Conservation (phyloP, 2,329 filamentous ascomycete species). For the Alternaria angustiovoidea region DNA sequence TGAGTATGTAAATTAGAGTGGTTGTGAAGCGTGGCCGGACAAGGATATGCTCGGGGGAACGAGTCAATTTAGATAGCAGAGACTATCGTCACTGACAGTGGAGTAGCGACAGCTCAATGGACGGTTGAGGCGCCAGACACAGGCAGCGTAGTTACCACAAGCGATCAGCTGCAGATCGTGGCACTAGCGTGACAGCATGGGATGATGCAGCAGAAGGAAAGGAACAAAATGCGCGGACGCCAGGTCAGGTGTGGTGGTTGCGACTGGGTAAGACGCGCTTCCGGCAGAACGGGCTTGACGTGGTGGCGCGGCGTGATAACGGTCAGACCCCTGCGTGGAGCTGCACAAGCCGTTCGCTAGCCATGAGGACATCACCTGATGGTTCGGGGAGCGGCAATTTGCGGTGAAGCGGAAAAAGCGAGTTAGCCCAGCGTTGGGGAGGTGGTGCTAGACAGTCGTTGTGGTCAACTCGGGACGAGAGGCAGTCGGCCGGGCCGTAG, state of each 20-base stretch:
- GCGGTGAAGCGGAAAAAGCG: slow-evolving; percentile 6
- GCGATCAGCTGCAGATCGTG: slow-evolving; percentile 1
- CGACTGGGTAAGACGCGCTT: slow-evolving; percentile 1
- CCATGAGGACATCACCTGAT: not conserved
- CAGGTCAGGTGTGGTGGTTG: not conserved
- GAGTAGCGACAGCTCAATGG: not conserved
- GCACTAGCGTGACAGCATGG: not conserved
- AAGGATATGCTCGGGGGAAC: too few species aligned
- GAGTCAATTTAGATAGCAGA: too few species aligned
- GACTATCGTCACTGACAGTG: too few species aligned
- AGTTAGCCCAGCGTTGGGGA: slow-evolving; percentile 3
- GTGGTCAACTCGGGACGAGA: slow-evolving; percentile 8
- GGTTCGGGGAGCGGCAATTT: not conserved
- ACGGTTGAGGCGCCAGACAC: not conserved
- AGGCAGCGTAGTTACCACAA: not conserved
- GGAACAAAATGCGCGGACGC: not conserved
- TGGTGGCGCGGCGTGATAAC: slow-evolving; percentile 6
- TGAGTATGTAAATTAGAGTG: not conserved
- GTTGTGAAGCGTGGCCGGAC: not conserved
- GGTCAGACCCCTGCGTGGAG: slow-evolving; percentile 2
- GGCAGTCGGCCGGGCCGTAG: slow-evolving; percentile 11
- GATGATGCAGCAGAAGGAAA: slow-evolving; percentile 1
- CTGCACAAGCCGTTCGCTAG: slow-evolving; percentile 1
- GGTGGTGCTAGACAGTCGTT: not conserved
- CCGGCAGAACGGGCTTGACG: slow-evolving; percentile 7